Evolutionary conservation across 2,329 filamentous ascomycete species (phyloP).

Genomic region (Xylaria sp.): DNA sequence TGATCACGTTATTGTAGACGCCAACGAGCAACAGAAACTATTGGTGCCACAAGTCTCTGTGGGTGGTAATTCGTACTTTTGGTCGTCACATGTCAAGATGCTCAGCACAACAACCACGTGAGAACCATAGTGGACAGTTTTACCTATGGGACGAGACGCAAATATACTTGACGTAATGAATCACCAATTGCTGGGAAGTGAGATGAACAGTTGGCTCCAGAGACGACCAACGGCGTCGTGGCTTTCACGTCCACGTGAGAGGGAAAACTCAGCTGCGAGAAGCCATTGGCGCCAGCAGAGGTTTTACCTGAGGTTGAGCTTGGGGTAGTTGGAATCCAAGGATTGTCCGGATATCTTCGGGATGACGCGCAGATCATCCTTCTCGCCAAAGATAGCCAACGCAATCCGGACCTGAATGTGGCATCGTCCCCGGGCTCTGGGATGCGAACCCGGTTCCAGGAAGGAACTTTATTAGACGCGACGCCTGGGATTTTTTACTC

Average conservation of each 20-base stretch:
- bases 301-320: neutral
- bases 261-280: neutral
- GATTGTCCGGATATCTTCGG: constrained; percentile 7
- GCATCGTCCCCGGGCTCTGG: neutral
- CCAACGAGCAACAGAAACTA: neutral
- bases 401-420: neutral
- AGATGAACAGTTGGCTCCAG: neutral
- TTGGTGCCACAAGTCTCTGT: neutral
- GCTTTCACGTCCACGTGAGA: constrained; percentile 5
- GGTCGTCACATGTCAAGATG: neutral
- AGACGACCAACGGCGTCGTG: neutral
- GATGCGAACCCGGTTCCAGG: constrained; percentile 1
- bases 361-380: constrained; percentile 17
- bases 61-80: neutral
- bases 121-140: neutral
- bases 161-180: neutral
- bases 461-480: constrained; percentile 5
- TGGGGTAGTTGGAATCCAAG: neutral
- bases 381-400: constrained; percentile 13
- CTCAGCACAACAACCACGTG: neutral
- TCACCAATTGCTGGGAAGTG: neutral
- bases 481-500: neutral
- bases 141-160: neutral
- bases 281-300: neutral
- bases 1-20: neutral